Percentiles rank a stretch among this genome's conserved stretches.
phyloP scores from a whole-genome alignment of 495 filamentous ascomycete genomes.

The Aspergillus hancockii region DNA sequence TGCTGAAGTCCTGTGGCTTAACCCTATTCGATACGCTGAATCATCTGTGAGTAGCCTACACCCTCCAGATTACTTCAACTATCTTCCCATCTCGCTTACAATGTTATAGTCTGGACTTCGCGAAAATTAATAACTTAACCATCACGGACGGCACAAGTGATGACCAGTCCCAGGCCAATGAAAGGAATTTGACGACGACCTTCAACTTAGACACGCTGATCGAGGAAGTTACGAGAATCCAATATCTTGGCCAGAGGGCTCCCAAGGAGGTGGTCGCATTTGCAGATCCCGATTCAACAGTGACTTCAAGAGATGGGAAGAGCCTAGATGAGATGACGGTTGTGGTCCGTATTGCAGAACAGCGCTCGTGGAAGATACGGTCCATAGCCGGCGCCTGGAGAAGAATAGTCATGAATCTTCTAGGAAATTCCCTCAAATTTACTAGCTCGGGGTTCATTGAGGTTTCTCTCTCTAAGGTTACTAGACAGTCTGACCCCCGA shows the following conservation, averaged over 20 bases:
- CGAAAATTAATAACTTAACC: constrained; percentile 52
- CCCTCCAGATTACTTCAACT: too few relatives aligned
- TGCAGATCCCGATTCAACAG: not conserved
- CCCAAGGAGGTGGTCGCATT: constrained; percentile 9
- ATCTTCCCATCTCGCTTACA: not conserved
- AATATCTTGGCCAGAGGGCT: constrained; percentile 21
- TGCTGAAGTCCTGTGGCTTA: constrained; percentile 63
- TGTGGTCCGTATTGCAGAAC: constrained; percentile 56
- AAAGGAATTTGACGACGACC: constrained; percentile 11
- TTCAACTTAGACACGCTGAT: constrained; percentile 23
- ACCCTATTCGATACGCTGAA: constrained; percentile 69
- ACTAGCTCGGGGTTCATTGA: constrained; percentile 60
- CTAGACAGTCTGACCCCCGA: constrained; percentile 15
- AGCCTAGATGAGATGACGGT: constrained; percentile 38
- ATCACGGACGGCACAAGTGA: constrained; percentile 9
- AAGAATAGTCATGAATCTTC: constrained; percentile 70
- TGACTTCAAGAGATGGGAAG: not conserved
- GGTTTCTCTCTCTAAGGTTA: constrained; percentile 44
- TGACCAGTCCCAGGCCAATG: not conserved
- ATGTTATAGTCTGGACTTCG: constrained; percentile 47
- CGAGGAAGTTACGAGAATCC: constrained; percentile 18
- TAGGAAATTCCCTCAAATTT: constrained; percentile 75
- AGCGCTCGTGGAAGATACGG: constrained; percentile 51
- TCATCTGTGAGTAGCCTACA: constrained; percentile 41
- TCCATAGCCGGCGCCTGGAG: constrained; percentile 65